Evolutionary conservation across 805 yeast genomes (phyloP).

Genomic region (Wickerhamomyces tratensis): DNA sequence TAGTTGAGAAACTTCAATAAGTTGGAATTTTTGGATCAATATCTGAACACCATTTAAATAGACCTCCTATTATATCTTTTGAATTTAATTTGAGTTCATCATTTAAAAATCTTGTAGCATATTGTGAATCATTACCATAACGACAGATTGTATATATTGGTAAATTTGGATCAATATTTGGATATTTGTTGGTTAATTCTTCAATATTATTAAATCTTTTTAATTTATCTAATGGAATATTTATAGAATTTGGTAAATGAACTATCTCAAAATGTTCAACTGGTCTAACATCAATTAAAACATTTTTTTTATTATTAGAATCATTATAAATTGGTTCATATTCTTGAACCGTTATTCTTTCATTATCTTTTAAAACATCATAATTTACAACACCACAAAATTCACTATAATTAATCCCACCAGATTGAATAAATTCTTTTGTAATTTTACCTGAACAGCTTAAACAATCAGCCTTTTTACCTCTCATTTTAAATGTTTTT

Average conservation of each 20-base stretch:
- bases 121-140: constrained; percentile 84
- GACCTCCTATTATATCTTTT: constrained; percentile 72
- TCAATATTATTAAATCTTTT: constrained; percentile 20
- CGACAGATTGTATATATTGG: constrained; percentile 65
- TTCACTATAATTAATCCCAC: constrained; percentile 48
- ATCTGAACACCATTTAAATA: constrained; percentile 52
- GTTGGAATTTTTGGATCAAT: constrained; percentile 55
- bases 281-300: constrained; percentile 74
- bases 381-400: constrained; percentile 64
- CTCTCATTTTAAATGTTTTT: constrained; percentile 74
- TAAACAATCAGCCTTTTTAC: constrained; percentile 46
- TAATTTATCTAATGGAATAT: constrained; percentile 50
- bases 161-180: constrained; percentile 19
- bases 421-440: constrained; percentile 31
- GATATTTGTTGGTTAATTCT: constrained; percentile 8
- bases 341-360: constrained; percentile 38
- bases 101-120: constrained; percentile 51
- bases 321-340: constrained; percentile 12
- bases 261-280: constrained; percentile 65
- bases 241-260: constrained; percentile 45
- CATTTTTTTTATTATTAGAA: constrained; percentile 7
- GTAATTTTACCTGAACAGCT: constrained; percentile 52
- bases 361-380: constrained; percentile 31
- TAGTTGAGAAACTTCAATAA: constrained; percentile 42
- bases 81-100: constrained; percentile 41